Conservation (phyloP, 495 filamentous ascomycete species). For the Staphylotrichum longicolle region DNA sequence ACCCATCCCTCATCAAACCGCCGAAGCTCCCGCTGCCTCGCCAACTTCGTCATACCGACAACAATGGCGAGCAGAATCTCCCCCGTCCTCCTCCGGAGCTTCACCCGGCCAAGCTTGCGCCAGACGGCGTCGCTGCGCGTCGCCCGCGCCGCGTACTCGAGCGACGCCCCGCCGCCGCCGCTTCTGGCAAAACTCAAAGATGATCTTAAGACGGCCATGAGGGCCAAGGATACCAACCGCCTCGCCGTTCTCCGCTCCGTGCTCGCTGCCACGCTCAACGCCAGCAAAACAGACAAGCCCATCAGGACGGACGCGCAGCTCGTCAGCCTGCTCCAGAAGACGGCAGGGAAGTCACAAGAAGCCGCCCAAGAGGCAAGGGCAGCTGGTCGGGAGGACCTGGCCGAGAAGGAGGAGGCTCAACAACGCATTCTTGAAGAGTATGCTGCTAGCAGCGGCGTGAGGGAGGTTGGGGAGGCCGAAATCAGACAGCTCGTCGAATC, state of each 20-base stretch:
- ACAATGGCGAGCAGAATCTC: slow-evolving; percentile 25
- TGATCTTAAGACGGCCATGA: slow-evolving; percentile 62
- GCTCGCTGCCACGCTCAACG: slow-evolving; percentile 53
- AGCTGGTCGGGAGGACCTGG: slow-evolving; percentile 54
- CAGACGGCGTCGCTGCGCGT: slow-evolving; percentile 16
- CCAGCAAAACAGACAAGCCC: slow-evolving; percentile 54
- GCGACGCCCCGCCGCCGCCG: slow-evolving; percentile 38
- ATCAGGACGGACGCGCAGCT: slow-evolving; percentile 56
- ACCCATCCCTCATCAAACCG: too few relatives aligned
- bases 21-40: not conserved
- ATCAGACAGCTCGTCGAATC: slow-evolving; percentile 38
- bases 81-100: slow-evolving; percentile 19
- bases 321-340: slow-evolving; percentile 52
- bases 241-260: slow-evolving; percentile 55
- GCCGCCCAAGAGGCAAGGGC: slow-evolving; percentile 47
- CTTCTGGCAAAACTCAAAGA: slow-evolving; percentile 48
- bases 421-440: slow-evolving; percentile 50
- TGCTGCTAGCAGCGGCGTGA: slow-evolving; percentile 42
- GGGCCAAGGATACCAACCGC: slow-evolving; percentile 53
- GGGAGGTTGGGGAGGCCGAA: slow-evolving; percentile 41
- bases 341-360: slow-evolving; percentile 38
- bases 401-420: slow-evolving; percentile 53
- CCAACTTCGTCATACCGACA: not conserved
- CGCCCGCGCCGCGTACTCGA: slow-evolving; percentile 36
- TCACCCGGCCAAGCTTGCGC: slow-evolving; percentile 25